Percentiles rank a stretch among this genome's conserved stretches.
Evolutionary conservation across 208 protist species (phyloP).

Genomic region (Balamuthia mandrillaris): DNA sequence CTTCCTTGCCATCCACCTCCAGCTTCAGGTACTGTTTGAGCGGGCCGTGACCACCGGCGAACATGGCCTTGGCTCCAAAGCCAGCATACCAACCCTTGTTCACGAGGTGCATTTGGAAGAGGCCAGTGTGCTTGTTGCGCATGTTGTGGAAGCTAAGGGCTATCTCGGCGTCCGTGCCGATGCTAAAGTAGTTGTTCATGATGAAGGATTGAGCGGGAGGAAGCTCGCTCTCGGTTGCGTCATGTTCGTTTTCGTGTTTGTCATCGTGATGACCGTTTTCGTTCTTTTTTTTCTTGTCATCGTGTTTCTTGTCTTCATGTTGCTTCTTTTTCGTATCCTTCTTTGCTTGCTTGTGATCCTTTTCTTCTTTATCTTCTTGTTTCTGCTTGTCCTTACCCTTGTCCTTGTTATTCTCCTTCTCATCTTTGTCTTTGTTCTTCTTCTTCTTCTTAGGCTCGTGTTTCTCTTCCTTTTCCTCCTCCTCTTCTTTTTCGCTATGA

Average conservation of each 20-base stretch:
- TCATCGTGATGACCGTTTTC: neutral
- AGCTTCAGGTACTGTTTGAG: neutral
- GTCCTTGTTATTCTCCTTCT: too few relatives aligned
- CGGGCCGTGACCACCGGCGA: neutral
- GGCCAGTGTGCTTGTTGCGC: neutral
- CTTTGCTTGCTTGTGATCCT: too few relatives aligned
- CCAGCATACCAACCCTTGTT: constrained; percentile 26
- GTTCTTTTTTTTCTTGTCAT: too few relatives aligned
- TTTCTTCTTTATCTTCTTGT: neutral
- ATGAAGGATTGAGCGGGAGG: neutral
- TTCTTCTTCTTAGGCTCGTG: too few relatives aligned
- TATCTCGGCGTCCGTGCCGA: constrained; percentile 18
- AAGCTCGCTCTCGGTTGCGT: neutral
- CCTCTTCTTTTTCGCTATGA: too few relatives aligned
- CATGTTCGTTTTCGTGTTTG: neutral
- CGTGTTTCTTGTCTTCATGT: too few relatives aligned
- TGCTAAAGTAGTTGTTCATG: constrained; percentile 38
- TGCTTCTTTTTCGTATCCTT: too few relatives aligned
- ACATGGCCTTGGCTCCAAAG: neutral
- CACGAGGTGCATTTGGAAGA: constrained; percentile 20
- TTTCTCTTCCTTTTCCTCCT: too few relatives aligned
- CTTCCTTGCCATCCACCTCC: constrained; percentile 22
- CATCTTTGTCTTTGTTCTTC: too few relatives aligned
- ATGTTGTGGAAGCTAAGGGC: constrained; percentile 25
- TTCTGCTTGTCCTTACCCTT: too few relatives aligned